These are phyloP conservation scores for Acmispon strigosus DNA, from an alignment of 306 rosid genomes.

Conservation along the genomic window DNA sequence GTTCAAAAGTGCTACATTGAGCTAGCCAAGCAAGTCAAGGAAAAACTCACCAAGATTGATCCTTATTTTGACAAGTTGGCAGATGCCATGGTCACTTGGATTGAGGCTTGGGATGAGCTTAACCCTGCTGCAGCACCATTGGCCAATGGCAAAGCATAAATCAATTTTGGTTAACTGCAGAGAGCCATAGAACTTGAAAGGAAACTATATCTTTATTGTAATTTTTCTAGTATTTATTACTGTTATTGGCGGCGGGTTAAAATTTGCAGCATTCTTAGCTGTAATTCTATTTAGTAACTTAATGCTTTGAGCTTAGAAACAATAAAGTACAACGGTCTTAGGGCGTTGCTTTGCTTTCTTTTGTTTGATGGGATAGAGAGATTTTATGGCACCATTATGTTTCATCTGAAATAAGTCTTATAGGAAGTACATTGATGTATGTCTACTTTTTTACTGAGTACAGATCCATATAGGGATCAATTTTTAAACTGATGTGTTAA, in stretches of 20 bases:
- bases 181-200: neutral
- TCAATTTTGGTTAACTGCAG: constrained; percentile 18
- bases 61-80: constrained; percentile 74
- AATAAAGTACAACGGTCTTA: constrained; percentile 22
- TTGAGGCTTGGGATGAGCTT: constrained; percentile 77
- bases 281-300: constrained; percentile 19
- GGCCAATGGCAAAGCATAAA: constrained; percentile 30
- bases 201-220: constrained; percentile 14
- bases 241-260: neutral
- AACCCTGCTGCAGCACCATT: constrained; percentile 37
- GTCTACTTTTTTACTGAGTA: neutral
- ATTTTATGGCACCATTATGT: neutral
- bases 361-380: constrained; percentile 1
- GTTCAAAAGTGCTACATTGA: constrained; percentile 87
- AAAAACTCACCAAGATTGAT: constrained; percentile 65
- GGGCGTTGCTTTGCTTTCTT: constrained; percentile 13
- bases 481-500: neutral
- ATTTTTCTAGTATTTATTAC: neutral
- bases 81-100: constrained; percentile 72
- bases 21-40: constrained; percentile 81
- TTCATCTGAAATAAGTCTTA: constrained; percentile 5
- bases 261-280: constrained; percentile 34
- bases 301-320: constrained; percentile 25
- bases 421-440: constrained; percentile 17
- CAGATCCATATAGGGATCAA: constrained; percentile 12